Evolutionary conservation across 768 basidiomycete genomes (phyloP), one percentile per base, ranked within the genome.

Genomic region (Daedaleopsis nitida): DNA sequence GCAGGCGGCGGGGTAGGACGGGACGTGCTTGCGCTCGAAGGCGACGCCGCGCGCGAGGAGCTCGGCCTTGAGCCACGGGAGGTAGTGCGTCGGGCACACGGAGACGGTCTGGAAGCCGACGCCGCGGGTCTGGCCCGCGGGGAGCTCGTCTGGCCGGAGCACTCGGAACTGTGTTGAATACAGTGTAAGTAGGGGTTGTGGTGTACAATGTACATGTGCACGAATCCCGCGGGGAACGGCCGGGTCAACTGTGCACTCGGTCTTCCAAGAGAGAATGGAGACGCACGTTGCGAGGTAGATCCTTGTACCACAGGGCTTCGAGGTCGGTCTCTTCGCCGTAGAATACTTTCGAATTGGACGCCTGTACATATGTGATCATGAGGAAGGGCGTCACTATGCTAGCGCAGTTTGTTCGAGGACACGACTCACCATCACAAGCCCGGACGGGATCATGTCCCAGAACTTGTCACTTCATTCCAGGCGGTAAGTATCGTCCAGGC

Each of bases 61-160:
- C 60, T 79, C 70, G 19, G 71, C 65, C 57, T 77, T 76, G 13
- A 88, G 72, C 78, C 83, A 80, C 1, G 74, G 77, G 32, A 83
- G 73, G 70, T 86, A 87, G 34, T 71, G 64, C 16, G 79, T 76
- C 0, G 84, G 83, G 63, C 85, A 78, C 43, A 84, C 70, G 38
- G 81, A 80, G 64, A 80, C 74, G 0, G 83, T 81, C 51, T 74
- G 71, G 66, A 78, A 86, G 14, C 68, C 71, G 39, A 81, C 72
- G 19, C 82, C 85, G 38, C 67, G 63, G 47, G 66, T 64, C 42
- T 69, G 68, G 34, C 71, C 68, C 12, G 72, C 60, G 5, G 79
- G 80, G 23, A 82, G 58, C 21, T 78, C 75, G 5, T 71, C 70
- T 23, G 35, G 66, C 23, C 69, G 62, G 39, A 80, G 70, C 5